Conservation (phyloP, 2,329 filamentous ascomycete genomes). For the Fusarium aywerte region DNA sequence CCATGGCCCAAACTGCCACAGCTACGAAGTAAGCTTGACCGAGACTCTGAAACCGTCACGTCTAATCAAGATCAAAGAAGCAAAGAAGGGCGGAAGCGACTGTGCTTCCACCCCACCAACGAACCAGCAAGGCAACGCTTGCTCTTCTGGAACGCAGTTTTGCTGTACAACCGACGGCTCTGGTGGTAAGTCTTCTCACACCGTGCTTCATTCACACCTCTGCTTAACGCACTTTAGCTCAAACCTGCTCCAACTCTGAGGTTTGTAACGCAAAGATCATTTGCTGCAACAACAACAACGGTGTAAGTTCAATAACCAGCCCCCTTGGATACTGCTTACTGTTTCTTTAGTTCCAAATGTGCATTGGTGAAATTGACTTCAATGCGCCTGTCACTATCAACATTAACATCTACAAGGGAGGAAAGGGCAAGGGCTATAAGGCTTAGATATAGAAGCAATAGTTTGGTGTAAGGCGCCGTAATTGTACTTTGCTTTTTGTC, state of each 20-base stretch:
- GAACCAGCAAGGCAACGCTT: neutral
- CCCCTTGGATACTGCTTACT: neutral
- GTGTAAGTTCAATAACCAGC: conserved; percentile 7
- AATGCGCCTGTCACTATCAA: conserved; percentile 42
- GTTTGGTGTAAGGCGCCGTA: too few species aligned
- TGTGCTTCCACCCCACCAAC: neutral
- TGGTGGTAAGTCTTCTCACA: conserved; percentile 12
- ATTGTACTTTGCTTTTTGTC: neutral
- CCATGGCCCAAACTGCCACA: conserved; percentile 20
- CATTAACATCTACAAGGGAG: conserved; percentile 20
- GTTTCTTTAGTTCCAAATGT: conserved; percentile 37
- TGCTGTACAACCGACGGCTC: conserved; percentile 32
- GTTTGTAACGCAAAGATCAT: conserved; percentile 33
- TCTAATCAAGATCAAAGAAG: too few species aligned
- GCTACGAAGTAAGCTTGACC: neutral
- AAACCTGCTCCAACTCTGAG: conserved; percentile 32
- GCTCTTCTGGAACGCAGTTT: conserved; percentile 26
- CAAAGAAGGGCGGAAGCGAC: neutral
- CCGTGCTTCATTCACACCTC: neutral
- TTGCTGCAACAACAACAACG: conserved; percentile 45
- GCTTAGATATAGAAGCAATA: neutral
- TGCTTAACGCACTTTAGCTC: neutral
- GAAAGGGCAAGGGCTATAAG: conserved; percentile 1
- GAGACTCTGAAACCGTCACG: neutral
- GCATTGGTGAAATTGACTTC: conserved; percentile 40